Evolutionary conservation across 305 asterid genomes (phyloP).

Genomic region (Petunia hybrid): DNA sequence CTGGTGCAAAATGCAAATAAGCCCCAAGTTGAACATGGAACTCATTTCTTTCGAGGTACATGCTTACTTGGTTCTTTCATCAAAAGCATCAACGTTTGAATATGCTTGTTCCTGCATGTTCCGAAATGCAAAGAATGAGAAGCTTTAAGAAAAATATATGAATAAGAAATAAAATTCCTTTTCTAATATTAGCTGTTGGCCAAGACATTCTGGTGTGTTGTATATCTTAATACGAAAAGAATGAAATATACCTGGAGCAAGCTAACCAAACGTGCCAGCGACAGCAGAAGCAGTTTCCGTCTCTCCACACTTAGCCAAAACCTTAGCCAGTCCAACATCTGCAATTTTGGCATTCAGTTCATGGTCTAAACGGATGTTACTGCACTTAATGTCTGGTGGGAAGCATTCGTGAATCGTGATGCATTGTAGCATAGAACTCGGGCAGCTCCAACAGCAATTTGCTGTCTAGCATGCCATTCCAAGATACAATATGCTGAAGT

Average conservation of each 20-base stretch:
- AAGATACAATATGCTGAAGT: conserved; percentile 44
- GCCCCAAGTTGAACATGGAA: conserved; percentile 69
- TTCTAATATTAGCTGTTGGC: too few relatives aligned
- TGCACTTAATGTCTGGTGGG: conserved; percentile 62
- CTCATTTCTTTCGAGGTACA: conserved; percentile 60
- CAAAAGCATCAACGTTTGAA: conserved; percentile 51
- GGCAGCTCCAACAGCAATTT: conserved; percentile 69
- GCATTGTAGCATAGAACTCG: conserved; percentile 76
- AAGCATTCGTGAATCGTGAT: conserved; percentile 53
- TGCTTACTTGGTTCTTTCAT: conserved; percentile 66
- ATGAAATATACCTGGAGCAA: conserved; percentile 70
- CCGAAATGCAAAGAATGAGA: conserved; percentile 43
- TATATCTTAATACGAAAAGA: not conserved
- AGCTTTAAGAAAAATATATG: conserved; percentile 30
- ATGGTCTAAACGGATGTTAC: conserved; percentile 60
- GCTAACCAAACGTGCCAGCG: conserved; percentile 89
- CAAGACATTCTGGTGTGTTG: fast-evolving
- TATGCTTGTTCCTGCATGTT: conserved; percentile 65
- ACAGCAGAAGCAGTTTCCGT: conserved; percentile 71
- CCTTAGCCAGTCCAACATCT: conserved; percentile 66
- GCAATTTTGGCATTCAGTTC: conserved; percentile 73
- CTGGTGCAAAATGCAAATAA: conserved; percentile 71
- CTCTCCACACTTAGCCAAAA: conserved; percentile 58
- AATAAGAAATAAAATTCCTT: not conserved
- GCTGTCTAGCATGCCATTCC: conserved; percentile 77